Base-by-base conservation (phyloP, 805 yeast genomes). In the Wickerhamomyces silvicola region DNA sequence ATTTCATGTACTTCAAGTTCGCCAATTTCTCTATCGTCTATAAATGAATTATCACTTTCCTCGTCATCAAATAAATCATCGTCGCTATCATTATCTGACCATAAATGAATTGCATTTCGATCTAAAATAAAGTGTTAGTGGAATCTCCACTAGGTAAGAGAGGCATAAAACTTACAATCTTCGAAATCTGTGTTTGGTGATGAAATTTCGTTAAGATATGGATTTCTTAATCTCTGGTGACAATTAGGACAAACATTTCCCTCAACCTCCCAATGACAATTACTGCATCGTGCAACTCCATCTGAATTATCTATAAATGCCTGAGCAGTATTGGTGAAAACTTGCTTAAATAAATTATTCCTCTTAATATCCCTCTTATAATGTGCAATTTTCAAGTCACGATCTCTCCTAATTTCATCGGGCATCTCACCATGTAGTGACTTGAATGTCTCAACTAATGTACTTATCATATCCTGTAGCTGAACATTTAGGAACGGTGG, bases 221-320 rank as follows among this genome's bases (percentile, higher is more conserved):
- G 37, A 32, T 56, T 56, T 31, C 60, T 48, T 15, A 80, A 67
- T 20, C 74, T 51, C 36, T 72, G 58, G 5, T 81, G 80, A 54
- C 92, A 82, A 46, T 81, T 81, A 6, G 73, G 64, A 46, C 92
- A 82, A n/a, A 56, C 62, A 4, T 67, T 57, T 0, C 83, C 86
- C 38, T 72, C 73, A 1, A 81, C 75, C 46, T 82, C 90, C 90
- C 90, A 82, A 46, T 78, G 86, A 51, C 92, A 82, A 35, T 73
- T 70, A 7, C 81, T 72, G 48, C 92, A 82, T 33, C 90, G 57
- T 1, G 81, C 73, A 8, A 81, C 83, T 3, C 87, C 87, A 46
- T 82, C 90, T 18, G 73, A 72, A 18, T 60, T 61, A 45, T 79
- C 87, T 1, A 78, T 60, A 3, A 75, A 53, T 0, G 80, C 76